Evolutionary conservation across 2,329 filamentous ascomycete species (phyloP).

Genomic region (Sarocladiaceae sp.): DNA sequence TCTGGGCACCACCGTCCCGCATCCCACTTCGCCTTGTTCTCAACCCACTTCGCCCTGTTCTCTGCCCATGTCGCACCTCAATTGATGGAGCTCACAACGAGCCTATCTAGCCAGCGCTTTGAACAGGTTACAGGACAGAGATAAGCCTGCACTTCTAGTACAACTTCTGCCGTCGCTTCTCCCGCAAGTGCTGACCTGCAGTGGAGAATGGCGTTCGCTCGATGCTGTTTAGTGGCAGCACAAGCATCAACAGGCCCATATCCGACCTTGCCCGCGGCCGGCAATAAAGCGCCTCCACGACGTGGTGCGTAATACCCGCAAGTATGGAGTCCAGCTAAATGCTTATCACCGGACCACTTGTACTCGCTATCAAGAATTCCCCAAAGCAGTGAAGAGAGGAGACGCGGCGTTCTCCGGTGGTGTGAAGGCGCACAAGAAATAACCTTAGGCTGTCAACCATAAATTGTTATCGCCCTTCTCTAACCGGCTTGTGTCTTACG

Average conservation of each 20-base stretch:
- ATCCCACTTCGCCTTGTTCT: not conserved
- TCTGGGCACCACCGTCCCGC: not conserved
- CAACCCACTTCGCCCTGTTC: not conserved
- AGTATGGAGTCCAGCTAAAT: not conserved
- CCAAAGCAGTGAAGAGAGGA: not conserved
- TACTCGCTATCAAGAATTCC: not conserved
- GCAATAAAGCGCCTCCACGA: too few species aligned
- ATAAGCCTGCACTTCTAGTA: conserved; percentile 5
- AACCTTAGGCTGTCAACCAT: not conserved
- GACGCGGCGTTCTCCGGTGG: not conserved
- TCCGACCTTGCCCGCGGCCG: too few species aligned
- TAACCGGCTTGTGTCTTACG: not conserved
- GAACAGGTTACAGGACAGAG: not conserved
- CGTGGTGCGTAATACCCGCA: too few species aligned
- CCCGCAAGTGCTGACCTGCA: not conserved
- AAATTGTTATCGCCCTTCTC: not conserved
- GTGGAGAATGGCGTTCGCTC: too few species aligned
- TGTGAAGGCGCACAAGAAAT: not conserved
- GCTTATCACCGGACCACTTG: conserved; percentile 4
- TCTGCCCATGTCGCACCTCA: too few species aligned
- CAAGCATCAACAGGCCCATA: not conserved
- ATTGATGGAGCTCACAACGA: not conserved
- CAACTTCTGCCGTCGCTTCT: conserved; percentile 5
- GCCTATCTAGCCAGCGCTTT: conserved; percentile 1
- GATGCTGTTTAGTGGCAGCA: not conserved